Conservation (phyloP, 192 early-diverging fungal genomes). For the Entomortierella lignicola region DNA sequence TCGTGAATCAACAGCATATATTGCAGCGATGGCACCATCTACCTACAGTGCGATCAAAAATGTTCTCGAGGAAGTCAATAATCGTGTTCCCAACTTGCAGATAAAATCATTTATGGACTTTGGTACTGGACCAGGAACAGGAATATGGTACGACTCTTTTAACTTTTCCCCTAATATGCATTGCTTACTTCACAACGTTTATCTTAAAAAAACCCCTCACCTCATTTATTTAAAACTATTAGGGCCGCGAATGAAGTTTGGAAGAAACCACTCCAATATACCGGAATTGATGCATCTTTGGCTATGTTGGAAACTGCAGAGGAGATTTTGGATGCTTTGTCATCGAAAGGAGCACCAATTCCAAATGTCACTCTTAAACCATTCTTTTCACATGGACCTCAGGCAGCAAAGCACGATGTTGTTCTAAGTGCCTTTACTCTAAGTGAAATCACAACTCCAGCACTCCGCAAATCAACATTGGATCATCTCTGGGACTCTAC, state of each 20-base stretch:
- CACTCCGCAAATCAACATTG: slow-evolving; percentile 70
- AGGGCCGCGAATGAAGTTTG: slow-evolving; percentile 76
- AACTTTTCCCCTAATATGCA: too few species aligned
- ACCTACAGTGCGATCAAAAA: slow-evolving; percentile 77
- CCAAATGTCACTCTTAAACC: slow-evolving; percentile 65
- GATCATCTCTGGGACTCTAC: slow-evolving; percentile 86
- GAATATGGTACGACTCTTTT: slow-evolving; percentile 68
- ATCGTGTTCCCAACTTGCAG: slow-evolving; percentile 69
- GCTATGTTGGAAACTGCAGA: slow-evolving; percentile 81
- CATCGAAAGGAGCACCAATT: slow-evolving; percentile 12
- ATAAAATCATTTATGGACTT: slow-evolving; percentile 80
- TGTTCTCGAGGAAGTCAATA: slow-evolving; percentile 71
- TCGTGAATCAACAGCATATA: slow-evolving; percentile 78
- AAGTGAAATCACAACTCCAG: slow-evolving; percentile 76
- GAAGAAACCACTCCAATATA: slow-evolving; percentile 55
- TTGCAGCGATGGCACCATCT: slow-evolving; percentile 70
- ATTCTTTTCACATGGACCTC: slow-evolving; percentile 70
- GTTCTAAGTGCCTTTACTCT: slow-evolving; percentile 81
- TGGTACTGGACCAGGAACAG: slow-evolving; percentile 87
- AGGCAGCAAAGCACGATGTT: slow-evolving; percentile 67
- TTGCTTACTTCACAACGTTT: too few species aligned
- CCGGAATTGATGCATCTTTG: slow-evolving; percentile 82
- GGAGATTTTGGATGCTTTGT: slow-evolving; percentile 50
- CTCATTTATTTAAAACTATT: too few species aligned
- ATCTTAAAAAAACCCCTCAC: too few species aligned